Conservation (phyloP, 2,329 filamentous ascomycete species). For the Paraphoma sp. region DNA sequence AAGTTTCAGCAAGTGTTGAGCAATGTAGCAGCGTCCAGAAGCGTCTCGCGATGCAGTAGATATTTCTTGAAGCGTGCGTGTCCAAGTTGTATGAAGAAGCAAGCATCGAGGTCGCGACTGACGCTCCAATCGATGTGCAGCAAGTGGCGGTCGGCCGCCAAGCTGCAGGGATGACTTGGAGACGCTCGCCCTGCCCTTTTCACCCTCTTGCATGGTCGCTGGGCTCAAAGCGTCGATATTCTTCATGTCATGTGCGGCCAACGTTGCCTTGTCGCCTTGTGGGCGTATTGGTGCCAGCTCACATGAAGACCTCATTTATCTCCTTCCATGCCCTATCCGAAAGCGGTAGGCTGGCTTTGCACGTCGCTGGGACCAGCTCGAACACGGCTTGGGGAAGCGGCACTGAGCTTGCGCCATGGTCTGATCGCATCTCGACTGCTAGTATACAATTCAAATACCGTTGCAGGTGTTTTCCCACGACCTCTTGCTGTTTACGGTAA, state of each 20-base stretch:
- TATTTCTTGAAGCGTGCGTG: conserved; percentile 6
- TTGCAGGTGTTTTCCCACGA: neutral
- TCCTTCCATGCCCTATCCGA: neutral
- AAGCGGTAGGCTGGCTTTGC: neutral
- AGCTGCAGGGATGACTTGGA: conserved; percentile 24
- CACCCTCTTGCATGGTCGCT: conserved; percentile 15
- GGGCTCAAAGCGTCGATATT: conserved; percentile 11
- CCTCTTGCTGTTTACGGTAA: neutral
- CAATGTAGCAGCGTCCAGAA: conserved; percentile 8
- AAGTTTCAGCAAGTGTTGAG: neutral
- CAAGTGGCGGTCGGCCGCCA: conserved; percentile 33
- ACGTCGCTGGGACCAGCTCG: neutral
- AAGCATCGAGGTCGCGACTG: conserved; percentile 28
- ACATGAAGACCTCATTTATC: neutral
- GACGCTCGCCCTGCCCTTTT: conserved; percentile 24
- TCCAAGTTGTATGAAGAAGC: conserved; percentile 29
- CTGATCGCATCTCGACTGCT: too few relatives aligned
- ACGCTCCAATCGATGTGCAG: conserved; percentile 28
- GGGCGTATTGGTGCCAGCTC: neutral
- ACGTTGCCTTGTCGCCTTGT: neutral
- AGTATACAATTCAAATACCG: too few relatives aligned
- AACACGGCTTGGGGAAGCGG: too few relatives aligned
- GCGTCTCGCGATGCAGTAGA: conserved; percentile 10
- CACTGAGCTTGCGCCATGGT: too few relatives aligned
- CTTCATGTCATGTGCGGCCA: neutral